A percentile compares a stretch with the other conserved stretches of the same genome.
Conservation (phyloP, 495 filamentous ascomycete genomes). For the Xeromyces bisporus region DNA sequence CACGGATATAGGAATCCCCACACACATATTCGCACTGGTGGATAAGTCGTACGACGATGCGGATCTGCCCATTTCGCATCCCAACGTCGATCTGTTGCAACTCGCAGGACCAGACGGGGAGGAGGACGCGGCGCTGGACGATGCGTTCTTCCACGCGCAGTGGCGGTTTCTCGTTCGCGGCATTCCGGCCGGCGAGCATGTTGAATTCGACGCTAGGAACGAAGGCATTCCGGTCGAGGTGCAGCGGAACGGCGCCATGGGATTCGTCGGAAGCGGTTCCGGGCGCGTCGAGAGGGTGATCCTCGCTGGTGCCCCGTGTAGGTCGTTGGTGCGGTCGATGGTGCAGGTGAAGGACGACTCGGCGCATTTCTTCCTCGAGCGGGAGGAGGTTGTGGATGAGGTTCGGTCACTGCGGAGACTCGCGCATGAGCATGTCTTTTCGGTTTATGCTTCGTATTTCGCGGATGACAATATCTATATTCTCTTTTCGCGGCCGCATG, state of each 20-base stretch:
- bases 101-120: conserved; percentile 38
- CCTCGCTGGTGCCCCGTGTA: conserved; percentile 26
- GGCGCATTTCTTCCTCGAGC: conserved; percentile 40
- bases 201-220: conserved; percentile 48
- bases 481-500: conserved; percentile 56
- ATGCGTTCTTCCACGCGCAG: conserved; percentile 64
- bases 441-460: conserved; percentile 64
- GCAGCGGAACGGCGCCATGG: conserved; percentile 36
- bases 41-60: conserved; percentile 80
- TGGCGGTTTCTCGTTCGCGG: conserved; percentile 63
- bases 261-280: conserved; percentile 26
- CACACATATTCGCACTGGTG: conserved; percentile 71
- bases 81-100: conserved; percentile 49
- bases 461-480: conserved; percentile 55
- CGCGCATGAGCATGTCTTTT: conserved; percentile 65
- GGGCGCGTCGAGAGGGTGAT: conserved; percentile 51
- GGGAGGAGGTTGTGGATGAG: conserved; percentile 53
- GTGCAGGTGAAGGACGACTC: conserved; percentile 45
- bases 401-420: conserved; percentile 44
- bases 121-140: conserved; percentile 42
- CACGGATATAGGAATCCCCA: conserved; percentile 58
- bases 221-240: conserved; percentile 70
- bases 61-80: conserved; percentile 64
- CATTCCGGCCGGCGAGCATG: conserved; percentile 50
- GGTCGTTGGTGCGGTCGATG: conserved; percentile 51